A percentile compares a stretch with the other conserved stretches of the same genome.
phyloP scores from a whole-genome alignment of 768 basidiomycete species.

The Leucocoprinus sp. region DNA sequence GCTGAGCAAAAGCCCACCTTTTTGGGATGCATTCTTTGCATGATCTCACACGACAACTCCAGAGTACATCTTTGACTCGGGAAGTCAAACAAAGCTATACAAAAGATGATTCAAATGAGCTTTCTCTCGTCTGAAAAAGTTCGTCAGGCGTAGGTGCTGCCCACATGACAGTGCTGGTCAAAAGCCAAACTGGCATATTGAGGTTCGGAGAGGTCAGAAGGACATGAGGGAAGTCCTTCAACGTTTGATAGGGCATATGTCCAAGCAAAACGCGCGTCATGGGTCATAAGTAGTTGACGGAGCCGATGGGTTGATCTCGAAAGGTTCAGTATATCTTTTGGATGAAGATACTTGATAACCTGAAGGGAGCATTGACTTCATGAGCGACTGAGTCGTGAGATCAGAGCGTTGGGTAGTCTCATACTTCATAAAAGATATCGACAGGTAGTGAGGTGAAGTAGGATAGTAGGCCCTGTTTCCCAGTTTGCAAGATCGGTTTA shows the following conservation, averaged over 20 bases:
- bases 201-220: slow-evolving; percentile 34
- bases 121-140: not conserved
- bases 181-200: slow-evolving; percentile 40
- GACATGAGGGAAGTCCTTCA: slow-evolving; percentile 32
- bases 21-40: slow-evolving; percentile 27
- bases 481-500: not conserved
- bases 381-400: too few relatives aligned
- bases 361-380: slow-evolving; percentile 13
- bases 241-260: slow-evolving; percentile 23
- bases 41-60: slow-evolving; percentile 29
- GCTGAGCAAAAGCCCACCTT: slow-evolving; percentile 18
- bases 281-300: slow-evolving; percentile 31
- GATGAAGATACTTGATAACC: slow-evolving; percentile 37
- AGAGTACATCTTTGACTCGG: slow-evolving; percentile 25
- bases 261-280: slow-evolving; percentile 29
- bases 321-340: slow-evolving; percentile 37
- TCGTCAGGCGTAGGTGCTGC: slow-evolving; percentile 12
- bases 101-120: slow-evolving; percentile 2
- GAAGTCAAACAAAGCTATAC: slow-evolving; percentile 25
- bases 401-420: not conserved
- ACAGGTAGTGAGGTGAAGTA: slow-evolving; percentile 18
- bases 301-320: slow-evolving; percentile 34
- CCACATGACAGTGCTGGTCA: slow-evolving; percentile 35
- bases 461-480: slow-evolving; percentile 13
- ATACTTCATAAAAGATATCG: slow-evolving; percentile 27